Percentiles rank a stretch among this genome's conserved stretches.
phyloP scores from a whole-genome alignment of 2,329 filamentous ascomycete species.

The Phialocephala subalpina region DNA sequence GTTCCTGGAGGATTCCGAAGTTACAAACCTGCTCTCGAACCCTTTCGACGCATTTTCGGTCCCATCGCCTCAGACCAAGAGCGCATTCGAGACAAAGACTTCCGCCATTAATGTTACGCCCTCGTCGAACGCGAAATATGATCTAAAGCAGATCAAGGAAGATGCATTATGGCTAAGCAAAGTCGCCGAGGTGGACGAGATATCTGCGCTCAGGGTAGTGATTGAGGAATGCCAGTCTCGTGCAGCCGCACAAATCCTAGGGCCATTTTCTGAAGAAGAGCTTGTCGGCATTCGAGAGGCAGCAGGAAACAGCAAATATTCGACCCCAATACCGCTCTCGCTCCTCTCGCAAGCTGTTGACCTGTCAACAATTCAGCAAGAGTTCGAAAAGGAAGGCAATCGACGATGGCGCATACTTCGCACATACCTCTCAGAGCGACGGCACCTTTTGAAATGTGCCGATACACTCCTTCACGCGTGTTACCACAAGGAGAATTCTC shows the following conservation, averaged over 20 bases:
- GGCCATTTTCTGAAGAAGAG: conserved; percentile 80
- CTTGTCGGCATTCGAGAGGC: conserved; percentile 78
- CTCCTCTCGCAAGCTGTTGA: conserved; percentile 44
- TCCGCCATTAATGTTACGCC: conserved; percentile 85
- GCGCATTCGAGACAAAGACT: conserved; percentile 82
- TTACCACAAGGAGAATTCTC: conserved; percentile 38
- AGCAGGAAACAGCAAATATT: conserved; percentile 68
- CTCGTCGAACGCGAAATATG: conserved; percentile 69
- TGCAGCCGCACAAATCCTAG: conserved; percentile 74
- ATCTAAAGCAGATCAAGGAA: conserved; percentile 81
- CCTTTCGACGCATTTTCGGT: conserved; percentile 73
- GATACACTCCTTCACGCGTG: conserved; percentile 52
- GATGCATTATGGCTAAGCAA: conserved; percentile 89
- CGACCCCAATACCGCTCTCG: conserved; percentile 60
- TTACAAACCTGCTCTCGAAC: conserved; percentile 71
- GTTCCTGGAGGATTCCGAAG: conserved; percentile 77
- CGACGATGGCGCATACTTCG: conserved; percentile 74
- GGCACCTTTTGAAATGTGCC: conserved; percentile 70
- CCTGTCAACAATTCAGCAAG: conserved; percentile 55
- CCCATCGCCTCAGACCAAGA: conserved; percentile 69
- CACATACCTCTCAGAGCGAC: conserved; percentile 76
- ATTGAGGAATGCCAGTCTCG: conserved; percentile 86
- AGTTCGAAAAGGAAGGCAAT: conserved; percentile 69
- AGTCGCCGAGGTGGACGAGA: conserved; percentile 78
- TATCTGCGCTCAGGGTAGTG: conserved; percentile 81